Evolutionary conservation across 2,329 filamentous ascomycete species (phyloP).

Genomic region (Falciphora oryzae): DNA sequence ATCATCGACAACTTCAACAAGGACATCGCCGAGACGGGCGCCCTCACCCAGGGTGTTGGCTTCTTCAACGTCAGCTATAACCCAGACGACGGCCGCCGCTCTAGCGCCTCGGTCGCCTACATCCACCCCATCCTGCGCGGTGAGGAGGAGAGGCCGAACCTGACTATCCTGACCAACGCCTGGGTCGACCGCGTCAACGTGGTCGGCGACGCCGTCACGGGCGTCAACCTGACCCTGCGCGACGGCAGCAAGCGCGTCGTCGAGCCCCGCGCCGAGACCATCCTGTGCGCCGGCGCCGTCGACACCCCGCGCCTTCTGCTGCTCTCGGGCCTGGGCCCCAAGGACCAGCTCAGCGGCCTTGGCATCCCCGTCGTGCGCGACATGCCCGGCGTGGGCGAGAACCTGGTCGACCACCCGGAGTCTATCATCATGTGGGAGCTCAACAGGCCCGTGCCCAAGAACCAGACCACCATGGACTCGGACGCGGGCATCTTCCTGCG

Average conservation of each 20-base stretch:
- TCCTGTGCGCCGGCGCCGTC: slow-evolving; percentile 73
- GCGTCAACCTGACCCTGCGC: slow-evolving; percentile 60
- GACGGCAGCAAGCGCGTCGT: slow-evolving; percentile 50
- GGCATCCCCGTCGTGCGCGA: slow-evolving; percentile 51
- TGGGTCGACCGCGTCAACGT: slow-evolving; percentile 83
- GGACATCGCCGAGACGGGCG: slow-evolving; percentile 68
- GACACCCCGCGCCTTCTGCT: slow-evolving; percentile 68
- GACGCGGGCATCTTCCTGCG: slow-evolving; percentile 86
- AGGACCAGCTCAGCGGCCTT: slow-evolving; percentile 45
- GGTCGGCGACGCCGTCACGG: slow-evolving; percentile 61
- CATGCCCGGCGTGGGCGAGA: slow-evolving; percentile 55
- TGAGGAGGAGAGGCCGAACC: slow-evolving; percentile 74
- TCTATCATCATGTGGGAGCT: slow-evolving; percentile 68
- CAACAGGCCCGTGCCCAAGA: slow-evolving; percentile 65
- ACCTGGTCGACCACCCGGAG: slow-evolving; percentile 56
- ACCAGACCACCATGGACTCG: slow-evolving; percentile 87
- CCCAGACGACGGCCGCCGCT: slow-evolving; percentile 77
- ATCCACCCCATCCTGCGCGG: slow-evolving; percentile 86
- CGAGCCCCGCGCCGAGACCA: slow-evolving; percentile 65
- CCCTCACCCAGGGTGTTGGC: slow-evolving; percentile 69
- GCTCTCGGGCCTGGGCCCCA: slow-evolving; percentile 51
- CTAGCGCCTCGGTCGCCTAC: slow-evolving; percentile 84
- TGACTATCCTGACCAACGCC: slow-evolving; percentile 80
- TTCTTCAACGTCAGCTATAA: slow-evolving; percentile 93
- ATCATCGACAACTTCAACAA: slow-evolving; percentile 82